phyloP scores from a whole-genome alignment of 1,284 basidiomycete genomes.

The Meira miltonrushii region DNA sequence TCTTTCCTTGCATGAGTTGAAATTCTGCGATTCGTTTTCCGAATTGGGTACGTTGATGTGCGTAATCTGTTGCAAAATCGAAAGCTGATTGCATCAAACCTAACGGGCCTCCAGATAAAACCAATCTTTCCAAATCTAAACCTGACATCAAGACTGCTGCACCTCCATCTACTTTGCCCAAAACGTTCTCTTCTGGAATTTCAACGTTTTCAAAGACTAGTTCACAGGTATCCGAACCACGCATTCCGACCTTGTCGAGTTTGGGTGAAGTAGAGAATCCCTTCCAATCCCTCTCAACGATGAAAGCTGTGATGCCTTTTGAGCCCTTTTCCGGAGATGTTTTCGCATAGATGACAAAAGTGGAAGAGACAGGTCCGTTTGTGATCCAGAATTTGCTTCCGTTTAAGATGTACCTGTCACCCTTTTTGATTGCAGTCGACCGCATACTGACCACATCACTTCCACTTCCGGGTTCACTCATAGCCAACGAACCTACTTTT shows the following conservation, averaged over 20 bases:
- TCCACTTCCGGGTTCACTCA: constrained; percentile 85
- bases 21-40: constrained; percentile 80
- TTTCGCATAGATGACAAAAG: constrained; percentile 88
- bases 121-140: constrained; percentile 82
- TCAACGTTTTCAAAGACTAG: constrained; percentile 85
- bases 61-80: constrained; percentile 78
- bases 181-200: constrained; percentile 76
- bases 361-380: constrained; percentile 82
- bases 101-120: constrained; percentile 77
- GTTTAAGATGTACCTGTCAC: constrained; percentile 68
- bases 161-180: constrained; percentile 73
- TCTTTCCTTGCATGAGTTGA: constrained; percentile 85
- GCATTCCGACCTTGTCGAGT: constrained; percentile 92
- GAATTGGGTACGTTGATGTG: constrained; percentile 87
- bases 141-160: constrained; percentile 88
- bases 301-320: constrained; percentile 88
- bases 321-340: constrained; percentile 70
- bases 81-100: constrained; percentile 88
- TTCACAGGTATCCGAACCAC: constrained; percentile 90
- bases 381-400: constrained; percentile 95
- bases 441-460: constrained; percentile 91
- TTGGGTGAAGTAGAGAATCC: constrained; percentile 87
- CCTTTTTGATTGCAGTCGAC: constrained; percentile 69
- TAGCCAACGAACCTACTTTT: constrained; percentile 83
- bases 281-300: constrained; percentile 71